A percentile compares a stretch with the other conserved stretches of the same genome.
Conservation (phyloP, 108 stramenopile species). For the Cyclotella distinguenda region DNA sequence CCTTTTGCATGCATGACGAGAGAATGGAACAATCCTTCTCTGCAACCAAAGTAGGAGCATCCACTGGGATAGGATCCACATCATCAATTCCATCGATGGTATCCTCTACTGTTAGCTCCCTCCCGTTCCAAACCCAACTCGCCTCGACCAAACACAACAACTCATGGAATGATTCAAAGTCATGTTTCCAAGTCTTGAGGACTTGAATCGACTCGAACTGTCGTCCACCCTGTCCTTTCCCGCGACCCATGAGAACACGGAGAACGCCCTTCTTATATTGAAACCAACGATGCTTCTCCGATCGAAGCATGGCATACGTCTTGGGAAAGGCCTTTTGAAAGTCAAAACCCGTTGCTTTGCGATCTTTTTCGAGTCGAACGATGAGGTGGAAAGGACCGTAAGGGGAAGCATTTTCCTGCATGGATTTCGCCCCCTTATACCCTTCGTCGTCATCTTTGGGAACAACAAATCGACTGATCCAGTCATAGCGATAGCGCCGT, state of each 20-base stretch:
- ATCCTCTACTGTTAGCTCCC: conserved; percentile 13
- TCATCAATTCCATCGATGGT: conserved; percentile 29
- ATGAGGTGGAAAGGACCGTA: conserved; percentile 16
- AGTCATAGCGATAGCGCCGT: conserved; percentile 18
- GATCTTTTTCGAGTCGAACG: conserved; percentile 19
- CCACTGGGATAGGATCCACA: conserved; percentile 20
- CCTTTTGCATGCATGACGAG: background rate
- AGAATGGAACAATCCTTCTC: conserved; percentile 20
- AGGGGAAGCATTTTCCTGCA: background rate
- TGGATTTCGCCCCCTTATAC: conserved; percentile 1
- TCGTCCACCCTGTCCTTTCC: conserved; percentile 17
- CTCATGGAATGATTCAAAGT: conserved; percentile 45
- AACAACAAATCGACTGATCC: conserved; percentile 20
- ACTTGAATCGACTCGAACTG: conserved; percentile 20
- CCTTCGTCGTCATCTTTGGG: conserved; percentile 14
- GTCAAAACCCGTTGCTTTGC: conserved; percentile 15
- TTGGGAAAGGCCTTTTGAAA: conserved; percentile 41
- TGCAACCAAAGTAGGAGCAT: conserved; percentile 15
- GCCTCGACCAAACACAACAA: conserved; percentile 40
- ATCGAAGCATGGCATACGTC: conserved; percentile 26
- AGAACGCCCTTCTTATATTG: conserved; percentile 29
- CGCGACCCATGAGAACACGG: conserved; percentile 34
- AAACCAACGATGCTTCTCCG: conserved; percentile 42
- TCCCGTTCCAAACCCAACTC: conserved; percentile 41
- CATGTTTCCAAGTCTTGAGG: conserved; percentile 32